Evolutionary conservation across 1,139 yeast genomes (phyloP), one percentile per base, ranked within the genome.

Genomic region (Protomyces pachydermus): DNA sequence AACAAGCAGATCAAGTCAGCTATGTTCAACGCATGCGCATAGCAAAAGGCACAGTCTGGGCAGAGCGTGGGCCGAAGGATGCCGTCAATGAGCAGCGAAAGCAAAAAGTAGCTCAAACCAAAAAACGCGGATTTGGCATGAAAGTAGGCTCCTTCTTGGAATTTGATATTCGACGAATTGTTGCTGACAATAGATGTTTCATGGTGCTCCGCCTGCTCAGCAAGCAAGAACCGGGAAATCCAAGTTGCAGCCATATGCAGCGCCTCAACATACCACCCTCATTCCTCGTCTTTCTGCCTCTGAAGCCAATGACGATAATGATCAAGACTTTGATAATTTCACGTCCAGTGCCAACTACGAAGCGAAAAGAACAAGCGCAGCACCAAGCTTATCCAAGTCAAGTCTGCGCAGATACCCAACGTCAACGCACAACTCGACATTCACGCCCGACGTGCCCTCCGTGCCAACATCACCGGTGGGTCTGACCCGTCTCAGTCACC

Each of bases 21-120:
- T 65, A 65, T 25, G 67, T 63, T 3, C 65, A 65, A 28, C 54
- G 53, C 1, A 25, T 65, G 37, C 56, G 67, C 6, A 52, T 56
- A 25, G 61, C 67, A 12, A 65, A 50, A 32, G 67, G 66, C 1
- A 65, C 67, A 8, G 67, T 65, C 53, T 65, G 67, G 67, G 62
- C 64, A 14, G 67, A 63, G 9, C 60, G 60, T n/a, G 67, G 66
- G 8, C 63, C 63, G 1, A 42, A 48, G n/a, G 50, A 53, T 20
- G 54, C 67, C 5, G 65, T 63, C 14, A 57, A 56, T 23, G 62
- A 60, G 9, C 14, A 48, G 9, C 32, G 60, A 20, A 46, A 63
- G 35, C 23, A 35, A 8, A 62, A 65, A 52, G 51, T 50, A 20
- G 9, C 56, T 12, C 35, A 55, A 6, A 45, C 39, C 14, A 50